Evolutionary conservation across 2,329 filamentous ascomycete species (phyloP).

Genomic region (Cordyceps militaris): DNA sequence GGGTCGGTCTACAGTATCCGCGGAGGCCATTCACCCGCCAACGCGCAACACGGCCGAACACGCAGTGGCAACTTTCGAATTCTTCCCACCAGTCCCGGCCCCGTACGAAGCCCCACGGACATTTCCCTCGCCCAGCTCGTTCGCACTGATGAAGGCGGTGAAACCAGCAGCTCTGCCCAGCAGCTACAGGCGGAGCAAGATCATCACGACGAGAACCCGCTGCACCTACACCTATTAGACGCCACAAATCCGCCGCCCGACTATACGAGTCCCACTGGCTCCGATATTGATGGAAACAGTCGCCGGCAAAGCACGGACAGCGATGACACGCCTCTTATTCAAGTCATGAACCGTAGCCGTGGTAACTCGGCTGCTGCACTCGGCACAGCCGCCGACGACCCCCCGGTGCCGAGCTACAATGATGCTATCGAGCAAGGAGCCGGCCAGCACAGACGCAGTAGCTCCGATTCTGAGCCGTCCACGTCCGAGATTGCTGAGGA

Average conservation of each 20-base stretch:
- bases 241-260: conserved; percentile 60
- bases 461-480: conserved; percentile 4
- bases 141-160: conserved; percentile 63
- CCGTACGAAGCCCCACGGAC: conserved; percentile 84
- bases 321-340: conserved; percentile 49
- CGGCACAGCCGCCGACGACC: conserved; percentile 26
- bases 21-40: conserved; percentile 33
- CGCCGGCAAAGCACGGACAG: conserved; percentile 51
- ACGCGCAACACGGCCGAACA: conserved; percentile 63
- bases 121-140: conserved; percentile 88
- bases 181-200: conserved; percentile 19
- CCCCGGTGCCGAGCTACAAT: conserved; percentile 77
- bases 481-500: background rate
- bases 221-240: conserved; percentile 42
- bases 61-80: conserved; percentile 73
- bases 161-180: conserved; percentile 47
- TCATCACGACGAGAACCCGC: conserved; percentile 29
- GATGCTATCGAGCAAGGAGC: conserved; percentile 57
- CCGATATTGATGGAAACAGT: conserved; percentile 38
- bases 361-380: conserved; percentile 38
- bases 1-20: conserved; percentile 32
- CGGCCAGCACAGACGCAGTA: conserved; percentile 5
- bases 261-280: conserved; percentile 59
- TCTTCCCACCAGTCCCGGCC: conserved; percentile 78
- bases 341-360: conserved; percentile 43